Evolutionary conservation across 2,329 filamentous ascomycete genomes (phyloP).

Genomic region (Colletotrichum paranaense): DNA sequence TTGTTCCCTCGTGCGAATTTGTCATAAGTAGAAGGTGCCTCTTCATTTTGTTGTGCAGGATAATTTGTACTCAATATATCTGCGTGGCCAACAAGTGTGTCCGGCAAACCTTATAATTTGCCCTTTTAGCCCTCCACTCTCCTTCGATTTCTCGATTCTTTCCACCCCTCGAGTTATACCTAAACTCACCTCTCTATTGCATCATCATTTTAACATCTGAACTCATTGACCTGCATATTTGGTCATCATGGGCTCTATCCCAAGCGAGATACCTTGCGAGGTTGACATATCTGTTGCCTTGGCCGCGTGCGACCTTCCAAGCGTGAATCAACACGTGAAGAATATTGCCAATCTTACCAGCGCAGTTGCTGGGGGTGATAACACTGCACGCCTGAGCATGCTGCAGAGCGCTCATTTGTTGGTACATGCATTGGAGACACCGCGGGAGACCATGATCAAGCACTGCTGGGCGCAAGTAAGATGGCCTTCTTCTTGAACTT

Average conservation of each 20-base stretch:
- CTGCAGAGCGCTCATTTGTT: slow-evolving; percentile 11
- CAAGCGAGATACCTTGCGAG: background rate
- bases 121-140: too few relatives aligned
- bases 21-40: too few relatives aligned
- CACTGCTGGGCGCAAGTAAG: slow-evolving; percentile 45
- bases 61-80: too few relatives aligned
- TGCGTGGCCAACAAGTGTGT: too few relatives aligned
- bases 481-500: background rate
- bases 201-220: too few relatives aligned
- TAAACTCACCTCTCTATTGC: too few relatives aligned
- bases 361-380: background rate
- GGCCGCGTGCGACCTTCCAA: slow-evolving; percentile 1
- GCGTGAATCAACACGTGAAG: background rate
- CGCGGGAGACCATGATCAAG: slow-evolving; percentile 44
- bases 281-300: slow-evolving; percentile 8
- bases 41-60: too few relatives aligned
- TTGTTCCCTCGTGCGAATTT: too few relatives aligned
- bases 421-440: slow-evolving; percentile 41
- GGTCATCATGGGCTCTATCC: background rate
- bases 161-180: too few relatives aligned
- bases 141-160: too few relatives aligned
- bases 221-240: too few relatives aligned
- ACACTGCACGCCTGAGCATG: slow-evolving; percentile 4
- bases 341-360: background rate
- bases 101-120: too few relatives aligned